Base-by-base conservation (phyloP, 176 grass and related monocot species). In the Otatea glauca region DNA sequence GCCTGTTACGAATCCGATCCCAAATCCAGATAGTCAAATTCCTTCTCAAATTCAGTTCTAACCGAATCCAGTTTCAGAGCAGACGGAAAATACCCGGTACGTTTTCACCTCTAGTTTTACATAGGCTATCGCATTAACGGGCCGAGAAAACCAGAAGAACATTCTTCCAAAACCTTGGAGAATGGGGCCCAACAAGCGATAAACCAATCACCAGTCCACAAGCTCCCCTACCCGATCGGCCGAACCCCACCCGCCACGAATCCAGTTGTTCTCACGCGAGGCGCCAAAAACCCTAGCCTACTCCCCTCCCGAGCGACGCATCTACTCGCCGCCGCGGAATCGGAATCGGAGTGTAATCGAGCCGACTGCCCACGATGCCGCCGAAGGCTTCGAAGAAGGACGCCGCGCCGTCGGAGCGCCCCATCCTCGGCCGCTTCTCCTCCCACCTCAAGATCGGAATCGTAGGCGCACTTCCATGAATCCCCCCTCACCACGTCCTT, bases 361-460 rank as follows among this genome's bases (percentile, higher is more conserved):
- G 4, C 35, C 35, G 35, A 37, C 2, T 37, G 58, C 29, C 34
- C 12, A 73, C 58, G 50, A 98, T 98, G 96, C 96, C 96, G 63
- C 96, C 96, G 15, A 98, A 95, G 87, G 87, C 91, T 11, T 84
- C 92, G 15, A 98, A 98, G 87, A 95, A 92, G 87, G 94, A 98
- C 50, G 96, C 90, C 17, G 89, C 87, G 47, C 87, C 87, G 32
- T 32, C 89, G 7, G 93, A 98, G 92, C 93, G 96, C 75, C 76
- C 92, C 89, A 92, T 98, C 84, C 96, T 98, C 9, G 96, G 96
- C 34, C 96, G 96, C 64, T 98, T 98, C 91, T 98, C 96, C 20
- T 98, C 96, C 62, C 93, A 98, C 83, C 91, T 98, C 83, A 98
- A 95, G 91, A 98, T 98, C 82, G 96, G 96, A 90, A 98, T 98